phyloP scores from a whole-genome alignment of 768 basidiomycete genomes.

The Hirschioporus abietinus region DNA sequence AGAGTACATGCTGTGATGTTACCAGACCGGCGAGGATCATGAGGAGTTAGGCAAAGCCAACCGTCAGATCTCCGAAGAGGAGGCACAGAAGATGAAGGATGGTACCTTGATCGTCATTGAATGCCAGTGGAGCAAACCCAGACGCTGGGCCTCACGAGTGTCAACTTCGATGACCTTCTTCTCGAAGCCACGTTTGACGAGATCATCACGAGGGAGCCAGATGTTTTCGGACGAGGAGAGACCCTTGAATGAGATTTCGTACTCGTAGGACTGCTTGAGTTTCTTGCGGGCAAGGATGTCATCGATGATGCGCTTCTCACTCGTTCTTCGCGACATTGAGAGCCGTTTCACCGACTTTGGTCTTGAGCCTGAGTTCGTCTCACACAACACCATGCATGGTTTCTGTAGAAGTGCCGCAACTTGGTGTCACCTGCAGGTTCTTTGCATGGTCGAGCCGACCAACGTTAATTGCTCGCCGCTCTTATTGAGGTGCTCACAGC shows the following conservation, averaged over 20 bases:
- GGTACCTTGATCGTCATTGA: constrained; percentile 81
- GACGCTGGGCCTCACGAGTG: constrained; percentile 94
- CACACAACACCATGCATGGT: constrained; percentile 99
- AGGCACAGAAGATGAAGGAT: constrained; percentile 95
- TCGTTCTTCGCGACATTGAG: constrained; percentile 98
- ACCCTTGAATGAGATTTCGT: constrained; percentile 94
- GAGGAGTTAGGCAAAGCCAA: constrained; percentile 94
- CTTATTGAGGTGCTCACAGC: constrained; percentile 96
- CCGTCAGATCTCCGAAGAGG: constrained; percentile 83
- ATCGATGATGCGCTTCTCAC: constrained; percentile 92
- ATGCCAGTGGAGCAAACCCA: constrained; percentile 89
- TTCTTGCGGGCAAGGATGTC: constrained; percentile 92
- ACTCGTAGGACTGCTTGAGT: constrained; percentile 99
- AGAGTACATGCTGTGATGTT: constrained; percentile 99
- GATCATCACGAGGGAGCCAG: constrained; percentile 94
- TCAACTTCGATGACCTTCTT: constrained; percentile 99
- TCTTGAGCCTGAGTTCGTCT: constrained; percentile 98
- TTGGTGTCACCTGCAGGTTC: constrained; percentile 97
- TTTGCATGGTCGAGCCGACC: constrained; percentile 96
- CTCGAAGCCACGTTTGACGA: constrained; percentile 97
- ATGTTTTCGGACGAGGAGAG: constrained; percentile 97
- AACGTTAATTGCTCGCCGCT: constrained; percentile 99
- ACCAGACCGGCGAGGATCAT: constrained; percentile 98
- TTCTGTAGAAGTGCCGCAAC: constrained; percentile 97
- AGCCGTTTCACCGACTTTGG: constrained; percentile 99